Evolutionary conservation across 75 land plant species (phyloP), one percentile per base, ranked within the genome.

Genomic region (Cryptomeria japonica): DNA sequence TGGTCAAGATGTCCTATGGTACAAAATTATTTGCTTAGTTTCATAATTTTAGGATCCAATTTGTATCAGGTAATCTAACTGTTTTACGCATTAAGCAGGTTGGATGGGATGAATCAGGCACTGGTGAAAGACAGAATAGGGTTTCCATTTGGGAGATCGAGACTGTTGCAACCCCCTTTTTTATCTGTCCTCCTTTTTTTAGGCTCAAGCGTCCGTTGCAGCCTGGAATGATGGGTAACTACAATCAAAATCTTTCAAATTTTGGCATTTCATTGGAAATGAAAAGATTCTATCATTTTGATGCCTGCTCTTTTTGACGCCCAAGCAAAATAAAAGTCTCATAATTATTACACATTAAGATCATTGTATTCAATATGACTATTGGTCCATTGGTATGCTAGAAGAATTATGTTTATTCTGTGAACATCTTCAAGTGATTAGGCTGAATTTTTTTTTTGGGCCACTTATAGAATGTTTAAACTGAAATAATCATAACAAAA

Each of bases 61-160:
- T 42, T 42, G 31, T 11, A 44, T 36, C n/a, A 22, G 83, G 49
- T 38, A 42, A 25, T 80, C n/a, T 80, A 15, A 80, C 83, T 22
- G 5, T 86, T 12, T 61, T 22, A 58, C 7, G 15, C 80, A 18
- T 28, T 86, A 46, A 58, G 70, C 93, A 98, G 99, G 99, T 96
- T n/a, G 96, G 95, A 83, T 98, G 99, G 99, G 99, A 98, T 89
- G 99, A 98, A 87, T 91, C 93, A 84, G 94, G 99, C 70, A 94
- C 96, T 85, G 93, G 94, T 86, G 97, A 98, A 84, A 96, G 94
- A 84, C 99, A 89, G 76, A 92, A 87, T 68, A 87, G 99, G 61
- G 99, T 98, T 55, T 96, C 96, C 87, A 64, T 95, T 12, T 98
- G 99, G 99, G 99, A 98, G 82, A 96, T 98, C 68, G 99, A 98